A percentile compares a stretch with the other conserved stretches of the same genome.
These are phyloP conservation scores for Bruguiera gymnorhiza DNA, from an alignment of 345 rosid species.

Conservation along the genomic window DNA sequence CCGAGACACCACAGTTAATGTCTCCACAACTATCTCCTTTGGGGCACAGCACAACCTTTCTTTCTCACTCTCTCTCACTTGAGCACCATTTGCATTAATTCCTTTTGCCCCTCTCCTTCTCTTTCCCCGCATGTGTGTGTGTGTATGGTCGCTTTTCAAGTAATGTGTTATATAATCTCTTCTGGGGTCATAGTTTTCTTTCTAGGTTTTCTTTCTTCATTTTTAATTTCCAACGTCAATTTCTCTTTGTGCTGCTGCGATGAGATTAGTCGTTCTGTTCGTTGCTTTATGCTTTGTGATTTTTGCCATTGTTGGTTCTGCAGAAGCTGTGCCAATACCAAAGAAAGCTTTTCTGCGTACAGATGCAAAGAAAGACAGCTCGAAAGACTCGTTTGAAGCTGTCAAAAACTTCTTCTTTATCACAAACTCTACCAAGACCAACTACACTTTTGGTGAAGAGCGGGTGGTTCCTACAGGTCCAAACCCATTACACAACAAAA, in stretches of 20 bases:
- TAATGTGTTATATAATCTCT: not conserved
- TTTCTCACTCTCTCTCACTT: not conserved
- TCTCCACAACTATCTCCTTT: not conserved
- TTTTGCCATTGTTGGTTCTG: slow-evolving; percentile 5
- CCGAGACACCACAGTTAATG: slow-evolving; percentile 23
- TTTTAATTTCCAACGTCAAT: not conserved
- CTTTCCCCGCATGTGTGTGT: slow-evolving; percentile 1
- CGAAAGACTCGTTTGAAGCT: slow-evolving; percentile 5
- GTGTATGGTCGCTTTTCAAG: slow-evolving; percentile 9
- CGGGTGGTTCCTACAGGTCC: slow-evolving; percentile 39
- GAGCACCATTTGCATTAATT: not conserved
- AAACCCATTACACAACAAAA: slow-evolving; percentile 36
- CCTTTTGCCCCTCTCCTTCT: slow-evolving; percentile 23
- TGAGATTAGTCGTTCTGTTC: slow-evolving; percentile 24
- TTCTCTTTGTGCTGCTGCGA: not conserved
- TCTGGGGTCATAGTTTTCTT: not conserved
- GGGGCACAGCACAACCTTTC: not conserved
- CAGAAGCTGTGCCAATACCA: slow-evolving; percentile 10
- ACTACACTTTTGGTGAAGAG: slow-evolving; percentile 15
- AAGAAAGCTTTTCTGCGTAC: slow-evolving; percentile 4
- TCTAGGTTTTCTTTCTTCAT: not conserved
- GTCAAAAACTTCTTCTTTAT: not conserved
- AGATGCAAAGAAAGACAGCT: slow-evolving; percentile 4
- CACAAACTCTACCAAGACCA: slow-evolving; percentile 9
- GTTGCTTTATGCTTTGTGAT: slow-evolving; percentile 12